Conservation (phyloP, 1,284 basidiomycete genomes). For the Ceratorhiza oryzae-sativae region DNA sequence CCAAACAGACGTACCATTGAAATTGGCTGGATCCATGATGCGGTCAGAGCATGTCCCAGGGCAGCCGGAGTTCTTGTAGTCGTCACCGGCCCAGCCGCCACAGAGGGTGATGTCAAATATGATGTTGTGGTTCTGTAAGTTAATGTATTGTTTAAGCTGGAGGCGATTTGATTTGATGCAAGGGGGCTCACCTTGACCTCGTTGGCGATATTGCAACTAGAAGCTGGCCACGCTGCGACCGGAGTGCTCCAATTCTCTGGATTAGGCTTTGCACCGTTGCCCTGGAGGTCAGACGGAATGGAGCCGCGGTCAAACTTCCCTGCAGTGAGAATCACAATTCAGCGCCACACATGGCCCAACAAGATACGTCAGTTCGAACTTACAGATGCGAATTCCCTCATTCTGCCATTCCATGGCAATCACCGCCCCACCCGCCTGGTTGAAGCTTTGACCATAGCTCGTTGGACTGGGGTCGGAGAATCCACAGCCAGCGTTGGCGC, state of each 20-base stretch:
- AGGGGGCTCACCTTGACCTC: constrained; percentile 56
- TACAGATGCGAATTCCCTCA: constrained; percentile 74
- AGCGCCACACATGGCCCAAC: background rate
- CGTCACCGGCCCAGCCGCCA: constrained; percentile 85
- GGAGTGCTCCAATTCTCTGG: constrained; percentile 68
- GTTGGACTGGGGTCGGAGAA: constrained; percentile 71
- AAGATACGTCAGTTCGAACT: constrained; percentile 47
- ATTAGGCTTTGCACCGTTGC: constrained; percentile 58
- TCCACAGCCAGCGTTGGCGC: constrained; percentile 63
- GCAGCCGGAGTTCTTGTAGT: constrained; percentile 72
- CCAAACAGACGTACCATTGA: constrained; percentile 40
- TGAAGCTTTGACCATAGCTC: constrained; percentile 75
- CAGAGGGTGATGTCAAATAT: constrained; percentile 78
- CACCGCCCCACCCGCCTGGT: constrained; percentile 72
- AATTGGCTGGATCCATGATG: constrained; percentile 70
- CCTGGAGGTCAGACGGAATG: constrained; percentile 67
- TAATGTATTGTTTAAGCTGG: background rate
- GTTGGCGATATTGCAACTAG: constrained; percentile 62
- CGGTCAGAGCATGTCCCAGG: constrained; percentile 72
- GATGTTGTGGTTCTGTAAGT: constrained; percentile 27
- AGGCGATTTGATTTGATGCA: background rate
- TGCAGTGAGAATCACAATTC: constrained; percentile 45
- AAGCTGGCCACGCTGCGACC: constrained; percentile 62
- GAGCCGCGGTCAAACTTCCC: constrained; percentile 76
- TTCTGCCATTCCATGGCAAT: constrained; percentile 82